phyloP scores from a whole-genome alignment of 768 basidiomycete genomes.

The Pleurotus platypus region DNA sequence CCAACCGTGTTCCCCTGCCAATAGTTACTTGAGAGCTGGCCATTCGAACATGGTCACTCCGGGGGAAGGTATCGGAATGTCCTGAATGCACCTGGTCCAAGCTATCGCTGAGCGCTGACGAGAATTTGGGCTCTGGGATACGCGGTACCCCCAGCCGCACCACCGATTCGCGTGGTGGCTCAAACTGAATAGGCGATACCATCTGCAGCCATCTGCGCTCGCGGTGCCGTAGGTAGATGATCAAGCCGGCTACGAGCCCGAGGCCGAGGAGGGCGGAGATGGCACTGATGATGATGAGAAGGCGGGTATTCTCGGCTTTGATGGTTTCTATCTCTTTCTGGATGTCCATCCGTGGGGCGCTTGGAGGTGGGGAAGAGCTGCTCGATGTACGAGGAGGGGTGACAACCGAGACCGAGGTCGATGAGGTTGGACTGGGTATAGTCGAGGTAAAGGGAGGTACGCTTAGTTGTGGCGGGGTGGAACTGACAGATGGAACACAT shows the following conservation, averaged over 20 bases:
- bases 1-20: too few species aligned
- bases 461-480: not conserved
- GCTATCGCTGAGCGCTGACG: too few species aligned
- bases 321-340: not conserved
- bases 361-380: not conserved
- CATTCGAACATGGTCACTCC: too few species aligned
- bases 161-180: not conserved
- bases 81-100: too few species aligned
- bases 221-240: not conserved
- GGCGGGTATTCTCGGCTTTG: not conserved
- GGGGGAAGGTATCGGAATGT: too few species aligned
- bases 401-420: not conserved
- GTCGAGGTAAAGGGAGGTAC: not conserved
- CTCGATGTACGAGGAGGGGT: not conserved
- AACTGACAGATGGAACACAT: not conserved
- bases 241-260: not conserved
- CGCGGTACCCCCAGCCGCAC: not conserved
- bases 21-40: too few species aligned
- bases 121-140: not conserved
- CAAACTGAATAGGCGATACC: not conserved
- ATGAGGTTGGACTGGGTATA: not conserved
- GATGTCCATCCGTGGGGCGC: not conserved
- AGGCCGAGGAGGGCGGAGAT: not conserved
- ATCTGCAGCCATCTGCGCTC: not conserved
- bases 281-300: not conserved